Evolutionary conservation across 2,329 filamentous ascomycete species (phyloP).

Genomic region (Botryotinia convoluta): DNA sequence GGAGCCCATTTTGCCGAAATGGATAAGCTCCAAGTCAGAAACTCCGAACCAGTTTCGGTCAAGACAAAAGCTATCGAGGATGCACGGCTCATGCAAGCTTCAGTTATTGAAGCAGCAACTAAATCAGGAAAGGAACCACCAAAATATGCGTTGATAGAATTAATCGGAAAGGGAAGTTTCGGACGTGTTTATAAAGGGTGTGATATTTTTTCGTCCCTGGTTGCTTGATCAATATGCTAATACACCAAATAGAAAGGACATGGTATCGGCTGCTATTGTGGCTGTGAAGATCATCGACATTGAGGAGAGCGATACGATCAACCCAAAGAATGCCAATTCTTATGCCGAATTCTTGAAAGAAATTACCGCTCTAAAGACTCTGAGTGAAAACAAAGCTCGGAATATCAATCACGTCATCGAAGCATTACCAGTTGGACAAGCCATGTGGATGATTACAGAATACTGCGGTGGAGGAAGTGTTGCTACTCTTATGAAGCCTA

Average conservation of each 20-base stretch:
- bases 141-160: conserved; percentile 65
- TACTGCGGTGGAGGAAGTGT: conserved; percentile 84
- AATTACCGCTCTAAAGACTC: conserved; percentile 65
- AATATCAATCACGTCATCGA: conserved; percentile 83
- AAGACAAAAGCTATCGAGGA: conserved; percentile 52
- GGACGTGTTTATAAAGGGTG: conserved; percentile 69
- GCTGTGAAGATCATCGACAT: conserved; percentile 84
- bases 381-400: conserved; percentile 70
- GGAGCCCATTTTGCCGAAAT: conserved; percentile 18
- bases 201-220: conserved; percentile 13
- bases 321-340: conserved; percentile 63
- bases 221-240: neutral
- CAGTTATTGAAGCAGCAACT: conserved; percentile 60
- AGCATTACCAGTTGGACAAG: conserved; percentile 71
- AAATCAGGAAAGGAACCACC: conserved; percentile 60
- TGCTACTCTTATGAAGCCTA: conserved; percentile 69
- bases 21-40: conserved; percentile 24
- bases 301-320: conserved; percentile 68
- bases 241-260: conserved; percentile 33
- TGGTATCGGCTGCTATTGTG: conserved; percentile 50
- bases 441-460: conserved; percentile 86
- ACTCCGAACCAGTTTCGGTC: conserved; percentile 23
- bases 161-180: conserved; percentile 74
- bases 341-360: conserved; percentile 69
- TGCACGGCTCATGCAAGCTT: conserved; percentile 66